phyloP scores from a whole-genome alignment of 805 yeast genomes.

The Zygosaccharomyces rouxii region DNA sequence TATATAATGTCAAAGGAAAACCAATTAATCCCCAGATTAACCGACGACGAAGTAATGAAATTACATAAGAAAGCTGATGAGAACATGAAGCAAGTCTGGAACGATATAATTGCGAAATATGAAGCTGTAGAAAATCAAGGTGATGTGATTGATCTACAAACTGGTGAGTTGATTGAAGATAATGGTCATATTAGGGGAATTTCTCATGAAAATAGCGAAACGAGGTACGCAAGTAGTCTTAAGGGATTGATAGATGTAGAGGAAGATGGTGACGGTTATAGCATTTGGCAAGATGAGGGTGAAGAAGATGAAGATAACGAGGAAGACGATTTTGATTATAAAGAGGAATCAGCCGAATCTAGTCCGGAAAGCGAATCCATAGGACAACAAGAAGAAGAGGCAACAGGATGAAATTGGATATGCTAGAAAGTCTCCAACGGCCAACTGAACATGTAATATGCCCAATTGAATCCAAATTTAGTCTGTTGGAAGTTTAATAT shows the following conservation, averaged over 20 bases:
- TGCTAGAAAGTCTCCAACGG: not conserved
- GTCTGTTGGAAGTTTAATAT: not conserved
- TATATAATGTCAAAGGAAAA: conserved; percentile 34
- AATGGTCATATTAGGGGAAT: conserved; percentile 64
- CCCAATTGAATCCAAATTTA: not conserved
- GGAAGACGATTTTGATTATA: conserved; percentile 2
- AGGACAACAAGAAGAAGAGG: conserved; percentile 2
- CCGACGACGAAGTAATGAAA: conserved; percentile 34
- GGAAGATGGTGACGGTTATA: conserved; percentile 8
- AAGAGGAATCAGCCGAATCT: conserved; percentile 2
- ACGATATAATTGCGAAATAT: conserved; percentile 49
- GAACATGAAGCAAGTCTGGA: conserved; percentile 43
- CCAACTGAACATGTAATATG: not conserved
- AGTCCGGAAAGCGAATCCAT: conserved; percentile 1
- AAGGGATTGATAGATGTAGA: conserved; percentile 20
- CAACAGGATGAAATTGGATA: not conserved
- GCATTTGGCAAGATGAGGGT: conserved; percentile 18
- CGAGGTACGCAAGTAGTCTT: conserved; percentile 24
- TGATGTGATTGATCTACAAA: conserved; percentile 58
- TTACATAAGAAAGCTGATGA: conserved; percentile 35
- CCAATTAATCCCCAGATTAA: conserved; percentile 29
- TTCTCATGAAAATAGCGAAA: conserved; percentile 9
- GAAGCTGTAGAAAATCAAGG: conserved; percentile 50
- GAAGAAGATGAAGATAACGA: conserved; percentile 14
- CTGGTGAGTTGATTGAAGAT: conserved; percentile 61